Evolutionary conservation across 805 yeast species (phyloP).

Genomic region (Cyberlindnera bimundalis): DNA sequence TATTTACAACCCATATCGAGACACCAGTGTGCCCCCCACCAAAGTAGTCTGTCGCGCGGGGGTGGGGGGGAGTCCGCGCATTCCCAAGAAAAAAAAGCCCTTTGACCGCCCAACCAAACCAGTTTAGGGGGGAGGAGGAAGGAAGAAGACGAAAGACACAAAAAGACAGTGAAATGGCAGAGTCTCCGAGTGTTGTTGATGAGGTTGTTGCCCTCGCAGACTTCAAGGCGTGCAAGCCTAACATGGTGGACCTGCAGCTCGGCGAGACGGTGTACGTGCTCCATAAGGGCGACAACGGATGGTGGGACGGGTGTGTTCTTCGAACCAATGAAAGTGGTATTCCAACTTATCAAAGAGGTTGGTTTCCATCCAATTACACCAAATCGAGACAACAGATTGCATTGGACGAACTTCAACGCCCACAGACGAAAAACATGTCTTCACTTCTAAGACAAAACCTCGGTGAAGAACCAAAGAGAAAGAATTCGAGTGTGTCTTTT

Average conservation of each 20-base stretch:
- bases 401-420: slow-evolving; percentile 8
- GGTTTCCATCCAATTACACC: slow-evolving; percentile 76
- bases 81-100: not conserved
- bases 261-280: slow-evolving; percentile 74
- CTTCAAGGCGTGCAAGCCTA: slow-evolving; percentile 49
- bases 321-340: slow-evolving; percentile 22
- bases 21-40: too few relatives aligned
- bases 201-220: slow-evolving; percentile 58
- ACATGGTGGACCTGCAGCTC: slow-evolving; percentile 48
- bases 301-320: slow-evolving; percentile 81
- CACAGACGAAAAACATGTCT: slow-evolving; percentile 10
- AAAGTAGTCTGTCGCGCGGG: too few relatives aligned
- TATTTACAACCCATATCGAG: too few relatives aligned
- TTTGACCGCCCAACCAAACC: not conserved
- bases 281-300: slow-evolving; percentile 59
- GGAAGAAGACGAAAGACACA: too few relatives aligned
- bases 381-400: slow-evolving; percentile 10
- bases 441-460: slow-evolving; percentile 25
- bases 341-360: slow-evolving; percentile 50
- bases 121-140: too few relatives aligned
- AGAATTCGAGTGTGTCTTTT: slow-evolving; percentile 48
- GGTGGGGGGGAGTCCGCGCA: too few relatives aligned
- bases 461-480: slow-evolving; percentile 31
- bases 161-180: not conserved
- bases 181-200: slow-evolving; percentile 32